Percentiles rank a stretch among this genome's conserved stretches.
These are phyloP conservation scores for Metschnikowia lunata DNA, from an alignment of 805 yeast genomes.

Conservation along the genomic window DNA sequence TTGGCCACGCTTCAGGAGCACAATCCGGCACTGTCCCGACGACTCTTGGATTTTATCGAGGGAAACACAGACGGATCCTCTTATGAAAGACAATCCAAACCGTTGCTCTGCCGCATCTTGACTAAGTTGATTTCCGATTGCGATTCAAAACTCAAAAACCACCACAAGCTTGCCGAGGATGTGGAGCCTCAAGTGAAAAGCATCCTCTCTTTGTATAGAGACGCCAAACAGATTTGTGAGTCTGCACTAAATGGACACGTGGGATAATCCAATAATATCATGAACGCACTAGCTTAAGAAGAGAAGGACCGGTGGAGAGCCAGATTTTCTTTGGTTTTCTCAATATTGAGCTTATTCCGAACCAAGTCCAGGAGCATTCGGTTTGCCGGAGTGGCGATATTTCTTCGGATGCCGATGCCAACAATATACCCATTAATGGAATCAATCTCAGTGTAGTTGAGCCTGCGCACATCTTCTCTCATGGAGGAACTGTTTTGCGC, in stretches of 20 bases:
- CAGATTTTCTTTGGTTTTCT: slow-evolving; percentile 23
- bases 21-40: slow-evolving; percentile 26
- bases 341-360: slow-evolving; percentile 31
- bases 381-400: slow-evolving; percentile 45
- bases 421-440: slow-evolving; percentile 81
- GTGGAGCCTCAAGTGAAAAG: slow-evolving; percentile 8
- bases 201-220: slow-evolving; percentile 24
- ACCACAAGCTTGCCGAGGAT: slow-evolving; percentile 10
- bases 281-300: neutral
- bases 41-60: slow-evolving; percentile 35
- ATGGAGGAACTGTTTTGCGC: slow-evolving; percentile 62
- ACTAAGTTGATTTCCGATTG: slow-evolving; percentile 23
- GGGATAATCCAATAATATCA: too few species aligned
- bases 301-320: slow-evolving; percentile 1
- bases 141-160: slow-evolving; percentile 17
- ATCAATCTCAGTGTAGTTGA: slow-evolving; percentile 69
- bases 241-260: slow-evolving; percentile 2
- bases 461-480: slow-evolving; percentile 59
- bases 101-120: slow-evolving; percentile 31
- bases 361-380: slow-evolving; percentile 43
- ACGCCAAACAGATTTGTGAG: slow-evolving; percentile 24
- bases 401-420: slow-evolving; percentile 45
- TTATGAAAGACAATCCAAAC: slow-evolving; percentile 29
- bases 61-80: slow-evolving; percentile 48
- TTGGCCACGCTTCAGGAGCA: slow-evolving; percentile 51